Conservation (phyloP, 768 basidiomycete genomes). For the Lentinula edodes region DNA sequence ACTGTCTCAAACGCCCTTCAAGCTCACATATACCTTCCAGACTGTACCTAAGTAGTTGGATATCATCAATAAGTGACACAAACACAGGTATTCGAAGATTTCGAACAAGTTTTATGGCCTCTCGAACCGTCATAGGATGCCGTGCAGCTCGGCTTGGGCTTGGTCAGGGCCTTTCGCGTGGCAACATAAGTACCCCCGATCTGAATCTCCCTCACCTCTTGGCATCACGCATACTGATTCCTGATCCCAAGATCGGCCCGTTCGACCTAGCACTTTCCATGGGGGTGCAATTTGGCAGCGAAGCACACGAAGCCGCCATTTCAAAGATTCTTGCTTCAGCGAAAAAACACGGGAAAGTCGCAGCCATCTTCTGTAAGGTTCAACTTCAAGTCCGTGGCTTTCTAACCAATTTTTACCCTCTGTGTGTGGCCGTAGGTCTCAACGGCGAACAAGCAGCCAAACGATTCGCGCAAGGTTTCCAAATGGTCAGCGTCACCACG, state of each 20-base stretch:
- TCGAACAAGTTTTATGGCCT: too few species aligned
- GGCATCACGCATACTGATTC: neutral
- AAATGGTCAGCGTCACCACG: slow-evolving; percentile 21
- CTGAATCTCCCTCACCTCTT: too few species aligned
- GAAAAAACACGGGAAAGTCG: slow-evolving; percentile 17
- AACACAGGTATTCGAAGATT: too few species aligned
- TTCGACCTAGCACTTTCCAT: slow-evolving; percentile 18
- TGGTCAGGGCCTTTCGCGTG: too few species aligned
- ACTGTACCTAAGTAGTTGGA: too few species aligned
- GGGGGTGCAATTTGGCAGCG: slow-evolving; percentile 18
- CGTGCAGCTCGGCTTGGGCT: too few species aligned
- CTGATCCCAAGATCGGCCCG: slow-evolving; percentile 16
- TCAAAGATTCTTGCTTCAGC: slow-evolving; percentile 15
- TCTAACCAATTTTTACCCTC: neutral
- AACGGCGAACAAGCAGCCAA: slow-evolving; percentile 20
- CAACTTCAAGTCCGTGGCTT: neutral
- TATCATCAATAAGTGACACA: too few species aligned
- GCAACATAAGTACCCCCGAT: too few species aligned
- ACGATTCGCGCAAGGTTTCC: slow-evolving; percentile 20
- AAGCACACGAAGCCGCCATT: slow-evolving; percentile 16
- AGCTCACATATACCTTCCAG: too few species aligned
- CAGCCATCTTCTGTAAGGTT: slow-evolving; percentile 18
- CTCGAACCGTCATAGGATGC: too few species aligned
- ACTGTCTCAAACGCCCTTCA: too few species aligned
- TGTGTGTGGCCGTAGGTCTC: slow-evolving; percentile 10